Conservation (phyloP, 768 basidiomycete species). For the Suillus discolor region DNA sequence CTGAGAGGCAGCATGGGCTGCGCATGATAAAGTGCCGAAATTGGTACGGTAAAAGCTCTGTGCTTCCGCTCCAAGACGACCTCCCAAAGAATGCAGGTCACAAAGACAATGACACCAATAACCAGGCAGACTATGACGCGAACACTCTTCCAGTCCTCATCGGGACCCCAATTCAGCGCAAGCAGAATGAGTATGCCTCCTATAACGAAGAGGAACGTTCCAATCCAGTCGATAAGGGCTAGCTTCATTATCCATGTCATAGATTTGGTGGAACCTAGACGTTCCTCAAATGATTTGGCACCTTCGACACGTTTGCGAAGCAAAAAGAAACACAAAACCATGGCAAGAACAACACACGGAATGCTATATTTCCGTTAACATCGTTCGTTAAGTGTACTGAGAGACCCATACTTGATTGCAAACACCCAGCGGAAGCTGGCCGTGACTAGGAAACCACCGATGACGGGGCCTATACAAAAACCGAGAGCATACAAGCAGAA, state of each 20-base stretch:
- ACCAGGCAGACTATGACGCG: conserved; percentile 51
- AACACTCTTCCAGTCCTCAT: conserved; percentile 40
- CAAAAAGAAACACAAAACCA: conserved; percentile 43
- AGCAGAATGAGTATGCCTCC: conserved; percentile 50
- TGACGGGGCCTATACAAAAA: conserved; percentile 45
- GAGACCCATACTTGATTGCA: conserved; percentile 49
- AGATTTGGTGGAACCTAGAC: conserved; percentile 6
- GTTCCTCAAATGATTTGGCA: conserved; percentile 16
- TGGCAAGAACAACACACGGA: conserved; percentile 38
- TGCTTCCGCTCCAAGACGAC: conserved; percentile 35
- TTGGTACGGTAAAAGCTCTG: background rate
- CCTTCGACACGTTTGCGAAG: conserved; percentile 37
- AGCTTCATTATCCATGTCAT: conserved; percentile 31
- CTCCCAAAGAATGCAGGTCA: conserved; percentile 46
- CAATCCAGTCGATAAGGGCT: conserved; percentile 48
- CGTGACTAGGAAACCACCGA: conserved; percentile 41
- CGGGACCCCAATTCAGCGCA: conserved; percentile 54
- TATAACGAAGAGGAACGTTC: conserved; percentile 43
- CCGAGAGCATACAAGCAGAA: conserved; percentile 47
- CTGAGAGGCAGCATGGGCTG: conserved; percentile 51
- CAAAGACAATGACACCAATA: conserved; percentile 45
- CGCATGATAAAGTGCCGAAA: conserved; percentile 25
- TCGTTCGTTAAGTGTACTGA: background rate
- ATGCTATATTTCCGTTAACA: conserved; percentile 33
- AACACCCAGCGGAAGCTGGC: conserved; percentile 56